Evolutionary conservation across 805 yeast genomes (phyloP).

Genomic region (Cyberlindnera maclurae): DNA sequence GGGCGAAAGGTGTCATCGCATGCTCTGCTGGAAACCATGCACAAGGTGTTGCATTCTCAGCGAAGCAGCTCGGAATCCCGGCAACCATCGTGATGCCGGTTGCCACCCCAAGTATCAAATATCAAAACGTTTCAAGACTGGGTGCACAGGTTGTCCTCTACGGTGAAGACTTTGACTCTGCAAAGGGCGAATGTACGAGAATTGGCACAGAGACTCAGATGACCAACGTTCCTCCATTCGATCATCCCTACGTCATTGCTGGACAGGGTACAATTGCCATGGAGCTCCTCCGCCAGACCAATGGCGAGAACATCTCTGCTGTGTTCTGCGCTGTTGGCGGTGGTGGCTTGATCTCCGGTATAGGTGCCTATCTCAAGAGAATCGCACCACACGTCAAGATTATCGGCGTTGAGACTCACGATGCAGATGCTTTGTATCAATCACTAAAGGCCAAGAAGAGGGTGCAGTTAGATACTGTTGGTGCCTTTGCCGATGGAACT

Average conservation of each 20-base stretch:
- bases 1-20: conserved; percentile 85
- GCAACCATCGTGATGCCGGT: conserved; percentile 98
- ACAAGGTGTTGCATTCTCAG: conserved; percentile 95
- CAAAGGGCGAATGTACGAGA: conserved; percentile 82
- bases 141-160: conserved; percentile 91
- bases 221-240: conserved; percentile 95
- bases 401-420: conserved; percentile 93
- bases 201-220: conserved; percentile 62
- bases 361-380: conserved; percentile 84
- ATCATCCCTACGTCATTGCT: conserved; percentile 96
- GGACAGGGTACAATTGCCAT: conserved; percentile 98
- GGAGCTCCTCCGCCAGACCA: conserved; percentile 84
- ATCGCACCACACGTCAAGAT: conserved; percentile 96
- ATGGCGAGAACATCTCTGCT: conserved; percentile 70
- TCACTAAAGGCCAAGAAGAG: conserved; percentile 53
- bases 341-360: conserved; percentile 91
- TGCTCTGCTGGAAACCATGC: conserved; percentile 99
- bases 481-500: conserved; percentile 98
- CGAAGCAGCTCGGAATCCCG: conserved; percentile 76
- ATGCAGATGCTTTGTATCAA: conserved; percentile 86
- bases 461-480: conserved; percentile 62
- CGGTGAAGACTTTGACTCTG: conserved; percentile 95
- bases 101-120: conserved; percentile 93
- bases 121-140: conserved; percentile 80
- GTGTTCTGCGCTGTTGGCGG: conserved; percentile 95